Evolutionary conservation across 495 filamentous ascomycete genomes (phyloP), one percentile per base, ranked within the genome.

Genomic region (Penicillium angulare): DNA sequence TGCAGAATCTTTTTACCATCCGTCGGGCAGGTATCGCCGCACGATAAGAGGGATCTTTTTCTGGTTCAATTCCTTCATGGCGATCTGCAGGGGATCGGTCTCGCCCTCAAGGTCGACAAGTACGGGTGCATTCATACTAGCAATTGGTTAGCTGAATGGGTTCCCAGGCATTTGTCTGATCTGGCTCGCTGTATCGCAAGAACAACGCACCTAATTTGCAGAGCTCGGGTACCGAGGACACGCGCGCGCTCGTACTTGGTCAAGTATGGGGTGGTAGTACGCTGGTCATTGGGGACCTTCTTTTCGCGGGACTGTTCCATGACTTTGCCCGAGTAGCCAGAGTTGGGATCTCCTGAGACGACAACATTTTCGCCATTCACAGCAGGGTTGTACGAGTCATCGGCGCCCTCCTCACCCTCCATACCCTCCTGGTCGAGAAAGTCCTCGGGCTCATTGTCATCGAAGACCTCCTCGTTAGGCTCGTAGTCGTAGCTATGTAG

Each of bases 31-130:
- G 73, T 96, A 98, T 59, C 93, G 82, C 63, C 93, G 82, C 41
- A 98, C 87, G 34, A 97, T 92, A 38, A 98, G 73, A 43, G 93
- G 93, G 47, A 98, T 95, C 79, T 97, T 98, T 82, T 97, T 97
- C 79, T 97, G 90, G 56, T 87, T 81, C 63, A 98, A 76, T 72
- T 98, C 93, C 72, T 97, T 97, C 67, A 96, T 85, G 12, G 93
- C 95, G 63, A 98, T 97, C 70, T 96, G 89, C 43, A 97, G 78
- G 24, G 93, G 95, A 74, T 98, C 93, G 46, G 95, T 97, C 77
- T 96, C 92, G 57, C 95, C 95, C 69, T 97, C 95, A 16, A 97
- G 79, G 62, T 97, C 93, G 29, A 97, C 93, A 21, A 98, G 80
- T 17, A 97, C 93, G 7, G 93, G 95, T 33, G 93, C 95, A 69